Base-by-base conservation (phyloP, 495 filamentous ascomycete species). In the Emericellopsis terricola region DNA sequence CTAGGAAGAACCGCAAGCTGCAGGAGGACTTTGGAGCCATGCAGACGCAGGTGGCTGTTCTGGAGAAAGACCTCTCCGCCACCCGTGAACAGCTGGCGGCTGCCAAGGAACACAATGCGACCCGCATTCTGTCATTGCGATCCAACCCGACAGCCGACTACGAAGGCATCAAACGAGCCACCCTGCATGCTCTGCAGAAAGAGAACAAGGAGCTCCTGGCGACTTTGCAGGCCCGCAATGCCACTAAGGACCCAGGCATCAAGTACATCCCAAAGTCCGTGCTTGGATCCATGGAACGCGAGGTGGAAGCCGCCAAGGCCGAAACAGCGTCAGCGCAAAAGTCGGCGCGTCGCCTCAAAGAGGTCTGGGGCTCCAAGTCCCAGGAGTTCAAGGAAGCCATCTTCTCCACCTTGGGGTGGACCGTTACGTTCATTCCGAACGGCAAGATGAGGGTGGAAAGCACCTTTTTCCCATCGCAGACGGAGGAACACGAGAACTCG, bases 331-430 rank as follows among this genome's bases (percentile, higher is more conserved):
- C 81, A 6, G 75, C 77, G 39, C 81, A 91, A 42, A 96, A 94
- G 54, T 71, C 73, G 29, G 80, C 79, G 44, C 67, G 73, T 11
- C 76, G 89, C 9, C 71, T 94, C 26, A 87, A 84, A 41, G 76
- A 93, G 43, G 86, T 94, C 38, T 99, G 81, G 75, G 65, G 68
- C 2, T 66, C 77, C 38, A 96, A 94, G 50, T 78, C 77, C 9
- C 71, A 74, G 41, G 89, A 96, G 55, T 94, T 96, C 63, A 78
- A 89, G 9, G 82, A 96, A 54, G 81, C 85, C 2, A 82, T 96
- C 23, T 78, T 81, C 42, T 78, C 71, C 31, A 65, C 94, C 2
- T 66, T 99, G 2, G 89, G 89, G 0, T 96, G 80, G 74, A 85
- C 85, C 34, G 68, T 94, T 21, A 79, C 91, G 33, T 94, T 96